Conservation (phyloP, 306 rosid genomes). For the Gastrolobium villosum region DNA sequence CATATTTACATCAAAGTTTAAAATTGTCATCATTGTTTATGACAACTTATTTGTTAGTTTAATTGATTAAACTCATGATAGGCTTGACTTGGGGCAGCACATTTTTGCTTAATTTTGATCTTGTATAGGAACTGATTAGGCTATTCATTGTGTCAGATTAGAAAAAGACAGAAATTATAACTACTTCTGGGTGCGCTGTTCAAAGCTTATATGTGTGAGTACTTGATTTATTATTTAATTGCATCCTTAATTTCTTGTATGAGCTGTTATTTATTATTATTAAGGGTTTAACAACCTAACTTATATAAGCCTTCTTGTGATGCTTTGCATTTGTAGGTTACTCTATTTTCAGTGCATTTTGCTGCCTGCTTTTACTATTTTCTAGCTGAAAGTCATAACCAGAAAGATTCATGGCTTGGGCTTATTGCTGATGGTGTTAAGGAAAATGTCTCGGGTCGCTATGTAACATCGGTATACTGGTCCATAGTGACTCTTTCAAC, state of each 20-base stretch:
- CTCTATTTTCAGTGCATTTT: conserved; percentile 68
- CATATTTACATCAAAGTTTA: background rate
- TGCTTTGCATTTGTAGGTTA: conserved; percentile 64
- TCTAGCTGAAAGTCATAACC: conserved; percentile 51
- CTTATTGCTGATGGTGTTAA: background rate
- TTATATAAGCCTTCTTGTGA: conserved; percentile 39
- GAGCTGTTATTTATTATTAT: background rate
- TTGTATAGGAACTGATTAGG: conserved; percentile 14
- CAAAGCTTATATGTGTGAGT: conserved; percentile 84
- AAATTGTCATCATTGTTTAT: background rate
- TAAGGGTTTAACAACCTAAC: background rate
- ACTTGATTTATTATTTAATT: conserved; percentile 12
- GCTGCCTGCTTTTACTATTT: conserved; percentile 73
- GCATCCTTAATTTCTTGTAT: background rate
- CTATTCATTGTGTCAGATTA: conserved; percentile 58
- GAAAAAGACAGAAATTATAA: conserved; percentile 77
- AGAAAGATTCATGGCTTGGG: conserved; percentile 62
- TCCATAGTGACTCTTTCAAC: conserved; percentile 71
- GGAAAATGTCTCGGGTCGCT: conserved; percentile 31
- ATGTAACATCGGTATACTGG: conserved; percentile 78
- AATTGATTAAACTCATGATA: background rate
- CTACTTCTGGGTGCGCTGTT: conserved; percentile 78
- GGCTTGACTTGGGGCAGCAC: background rate
- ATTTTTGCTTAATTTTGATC: background rate
- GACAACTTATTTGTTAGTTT: background rate